Conservation (phyloP, 139 green algal genomes). For the Chlorella sp. region DNA sequence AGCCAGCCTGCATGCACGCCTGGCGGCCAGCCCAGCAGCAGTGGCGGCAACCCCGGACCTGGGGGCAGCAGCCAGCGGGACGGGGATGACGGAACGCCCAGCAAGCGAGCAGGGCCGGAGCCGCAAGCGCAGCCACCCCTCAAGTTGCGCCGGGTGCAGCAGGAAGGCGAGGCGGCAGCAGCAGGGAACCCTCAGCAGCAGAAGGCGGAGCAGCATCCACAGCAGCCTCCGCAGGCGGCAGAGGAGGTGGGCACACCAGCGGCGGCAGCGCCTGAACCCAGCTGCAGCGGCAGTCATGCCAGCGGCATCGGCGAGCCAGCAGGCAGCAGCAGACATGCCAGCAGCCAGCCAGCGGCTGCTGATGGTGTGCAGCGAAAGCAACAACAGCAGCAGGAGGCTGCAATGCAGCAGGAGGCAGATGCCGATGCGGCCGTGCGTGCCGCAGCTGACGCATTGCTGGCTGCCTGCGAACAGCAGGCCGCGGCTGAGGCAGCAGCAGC, state of each 20-base stretch:
- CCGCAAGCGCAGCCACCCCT: neutral
- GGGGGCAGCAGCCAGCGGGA: no score
- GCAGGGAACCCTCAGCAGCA: no score
- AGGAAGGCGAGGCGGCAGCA: neutral
- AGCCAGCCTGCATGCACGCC: neutral
- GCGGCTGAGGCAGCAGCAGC: neutral
- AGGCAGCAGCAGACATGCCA: neutral
- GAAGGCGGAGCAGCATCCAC: neutral
- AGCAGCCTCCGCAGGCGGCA: neutral
- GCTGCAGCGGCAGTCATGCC: neutral
- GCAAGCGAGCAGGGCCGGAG: neutral
- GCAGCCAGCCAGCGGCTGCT: neutral
- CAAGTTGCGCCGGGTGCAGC: neutral
- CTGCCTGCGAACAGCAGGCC: neutral
- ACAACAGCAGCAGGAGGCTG: neutral
- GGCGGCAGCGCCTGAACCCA: neutral
- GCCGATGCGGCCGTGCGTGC: neutral
- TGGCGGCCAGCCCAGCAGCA: neutral
- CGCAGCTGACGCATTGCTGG: neutral
- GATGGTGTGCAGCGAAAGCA: neutral
- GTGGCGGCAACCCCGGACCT: neutral
- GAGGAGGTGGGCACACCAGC: no score
- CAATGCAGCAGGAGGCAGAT: neutral
- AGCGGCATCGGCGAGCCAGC: neutral
- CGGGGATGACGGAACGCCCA: no score